These are phyloP conservation scores for Scheffersomyces lignicola DNA, from an alignment of 1,139 yeast genomes.

Conservation along the genomic window DNA sequence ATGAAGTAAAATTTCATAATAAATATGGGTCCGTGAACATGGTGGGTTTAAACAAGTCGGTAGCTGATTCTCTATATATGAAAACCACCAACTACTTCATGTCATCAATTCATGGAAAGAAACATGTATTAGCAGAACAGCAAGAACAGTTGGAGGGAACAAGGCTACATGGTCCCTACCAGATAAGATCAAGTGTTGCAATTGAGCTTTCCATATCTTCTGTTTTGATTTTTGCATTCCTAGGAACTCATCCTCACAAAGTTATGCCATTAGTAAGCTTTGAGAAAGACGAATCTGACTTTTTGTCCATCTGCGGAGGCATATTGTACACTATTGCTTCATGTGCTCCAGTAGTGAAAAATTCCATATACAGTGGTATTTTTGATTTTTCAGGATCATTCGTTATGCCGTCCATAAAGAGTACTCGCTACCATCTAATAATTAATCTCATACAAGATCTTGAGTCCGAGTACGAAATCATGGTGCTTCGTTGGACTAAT, in stretches of 20 bases:
- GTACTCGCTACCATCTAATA: background rate
- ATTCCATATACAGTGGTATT: slow-evolving; percentile 16
- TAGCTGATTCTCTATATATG: slow-evolving; percentile 6
- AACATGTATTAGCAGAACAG: slow-evolving; percentile 7
- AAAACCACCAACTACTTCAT: slow-evolving; percentile 26
- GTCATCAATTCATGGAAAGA: slow-evolving; percentile 12
- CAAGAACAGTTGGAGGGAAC: background rate
- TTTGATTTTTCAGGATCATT: slow-evolving; percentile 9
- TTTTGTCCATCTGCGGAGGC: slow-evolving; percentile 21
- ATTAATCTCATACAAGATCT: background rate
- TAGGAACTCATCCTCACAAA: slow-evolving; percentile 32
- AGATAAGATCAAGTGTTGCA: slow-evolving; percentile 12
- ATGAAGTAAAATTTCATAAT: background rate
- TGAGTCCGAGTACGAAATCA: background rate
- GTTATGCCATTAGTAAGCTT: slow-evolving; percentile 28
- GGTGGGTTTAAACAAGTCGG: background rate
- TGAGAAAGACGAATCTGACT: slow-evolving; percentile 18
- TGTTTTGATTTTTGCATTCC: slow-evolving; percentile 25
- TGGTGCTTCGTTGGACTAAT: background rate
- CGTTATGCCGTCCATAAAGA: background rate
- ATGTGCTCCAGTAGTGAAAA: slow-evolving; percentile 14
- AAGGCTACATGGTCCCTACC: background rate
- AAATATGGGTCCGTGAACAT: background rate
- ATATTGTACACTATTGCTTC: slow-evolving; percentile 15
- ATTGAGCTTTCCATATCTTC: slow-evolving; percentile 24